Evolutionary conservation across 2,329 filamentous ascomycete species (phyloP).

Genomic region (Neonectria coccinea): DNA sequence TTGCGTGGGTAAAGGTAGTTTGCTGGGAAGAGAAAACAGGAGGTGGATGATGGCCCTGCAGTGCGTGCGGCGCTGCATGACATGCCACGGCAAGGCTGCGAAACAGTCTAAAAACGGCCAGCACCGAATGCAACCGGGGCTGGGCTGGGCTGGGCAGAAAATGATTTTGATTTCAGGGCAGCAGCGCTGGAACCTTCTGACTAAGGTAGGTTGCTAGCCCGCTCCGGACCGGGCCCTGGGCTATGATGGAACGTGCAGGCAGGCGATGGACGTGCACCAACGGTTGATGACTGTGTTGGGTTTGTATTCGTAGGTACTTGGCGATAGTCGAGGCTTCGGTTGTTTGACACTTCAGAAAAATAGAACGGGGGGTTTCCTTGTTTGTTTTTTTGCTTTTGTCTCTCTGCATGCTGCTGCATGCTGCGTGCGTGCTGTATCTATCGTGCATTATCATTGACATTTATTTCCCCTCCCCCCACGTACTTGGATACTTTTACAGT

Average conservation of each 20-base stretch:
- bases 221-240: too few species aligned
- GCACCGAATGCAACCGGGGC: constrained; percentile 3
- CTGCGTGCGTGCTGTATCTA: neutral
- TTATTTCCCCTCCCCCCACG: neutral
- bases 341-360: neutral
- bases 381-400: neutral
- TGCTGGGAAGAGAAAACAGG: neutral
- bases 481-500: neutral
- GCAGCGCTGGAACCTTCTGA: constrained; percentile 6
- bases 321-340: neutral
- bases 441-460: neutral
- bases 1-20: too few species aligned
- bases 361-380: neutral
- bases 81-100: constrained; percentile 17
- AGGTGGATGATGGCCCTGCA: neutral
- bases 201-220: too few species aligned
- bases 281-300: too few species aligned
- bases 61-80: constrained; percentile 11
- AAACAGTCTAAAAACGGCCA: constrained; percentile 15
- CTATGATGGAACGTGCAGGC: neutral
- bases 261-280: too few species aligned
- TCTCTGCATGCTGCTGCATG: neutral
- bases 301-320: too few species aligned
- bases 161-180: neutral
- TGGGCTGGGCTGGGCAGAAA: neutral